Percentiles rank a stretch among this genome's conserved stretches.
Conservation (phyloP, 2,329 filamentous ascomycete genomes). For the Colletotrichum viniferum region DNA sequence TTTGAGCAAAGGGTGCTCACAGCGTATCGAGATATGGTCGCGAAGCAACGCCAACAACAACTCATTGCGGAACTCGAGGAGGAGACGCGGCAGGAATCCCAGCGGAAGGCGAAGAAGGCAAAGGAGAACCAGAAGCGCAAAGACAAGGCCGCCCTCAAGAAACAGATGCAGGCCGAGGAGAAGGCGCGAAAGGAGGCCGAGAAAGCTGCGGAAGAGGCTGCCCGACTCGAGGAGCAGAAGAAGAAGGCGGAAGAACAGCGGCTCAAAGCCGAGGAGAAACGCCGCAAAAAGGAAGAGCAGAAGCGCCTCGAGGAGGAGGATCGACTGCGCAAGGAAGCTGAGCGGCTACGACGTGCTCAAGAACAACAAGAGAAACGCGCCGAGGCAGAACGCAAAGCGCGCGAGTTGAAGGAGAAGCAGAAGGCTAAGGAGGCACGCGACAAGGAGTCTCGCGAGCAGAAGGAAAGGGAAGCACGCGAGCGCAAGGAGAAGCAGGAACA, state of each 20-base stretch:
- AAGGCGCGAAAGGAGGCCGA: constrained; percentile 87
- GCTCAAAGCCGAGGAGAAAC: constrained; percentile 85
- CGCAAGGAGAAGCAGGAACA: constrained; percentile 64
- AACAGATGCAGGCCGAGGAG: constrained; percentile 88
- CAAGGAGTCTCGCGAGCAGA: constrained; percentile 74
- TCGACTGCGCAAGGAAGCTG: constrained; percentile 80
- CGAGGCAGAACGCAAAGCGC: constrained; percentile 83
- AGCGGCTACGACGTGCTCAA: constrained; percentile 77
- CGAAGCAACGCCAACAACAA: constrained; percentile 87
- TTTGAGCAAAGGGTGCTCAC: constrained; percentile 97
- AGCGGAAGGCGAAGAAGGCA: constrained; percentile 90
- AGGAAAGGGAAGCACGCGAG: constrained; percentile 63
- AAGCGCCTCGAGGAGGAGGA: constrained; percentile 92
- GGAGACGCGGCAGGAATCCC: constrained; percentile 75
- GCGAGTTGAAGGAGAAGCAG: constrained; percentile 65
- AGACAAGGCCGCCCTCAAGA: constrained; percentile 89
- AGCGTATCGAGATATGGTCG: constrained; percentile 97
- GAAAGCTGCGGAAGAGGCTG: constrained; percentile 85
- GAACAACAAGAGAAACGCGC: constrained; percentile 87
- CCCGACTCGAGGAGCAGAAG: constrained; percentile 75
- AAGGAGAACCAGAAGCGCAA: constrained; percentile 95
- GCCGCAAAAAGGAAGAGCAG: constrained; percentile 88
- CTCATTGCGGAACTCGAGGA: constrained; percentile 91
- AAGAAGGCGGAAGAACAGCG: constrained; percentile 81
- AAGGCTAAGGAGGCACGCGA: constrained; percentile 85